Conservation (phyloP, 768 basidiomycete species). For the Boletus speciosus region DNA sequence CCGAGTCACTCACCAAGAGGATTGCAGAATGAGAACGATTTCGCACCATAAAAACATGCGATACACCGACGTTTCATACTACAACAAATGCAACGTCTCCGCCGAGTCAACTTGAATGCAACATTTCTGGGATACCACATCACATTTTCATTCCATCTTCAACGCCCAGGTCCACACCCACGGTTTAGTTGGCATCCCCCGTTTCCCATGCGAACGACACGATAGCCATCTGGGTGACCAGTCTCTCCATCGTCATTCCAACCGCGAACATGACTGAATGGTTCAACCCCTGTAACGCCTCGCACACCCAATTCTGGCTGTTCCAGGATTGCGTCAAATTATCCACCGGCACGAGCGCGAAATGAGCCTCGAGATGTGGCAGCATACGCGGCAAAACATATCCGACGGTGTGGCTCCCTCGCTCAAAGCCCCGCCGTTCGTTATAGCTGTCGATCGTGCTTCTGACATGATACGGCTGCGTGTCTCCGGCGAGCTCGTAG, state of each 20-base stretch:
- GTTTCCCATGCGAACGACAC: conserved; percentile 3
- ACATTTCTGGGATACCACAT: too few relatives aligned
- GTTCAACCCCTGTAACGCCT: conserved; percentile 5
- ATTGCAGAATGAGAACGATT: not conserved
- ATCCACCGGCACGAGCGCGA: not conserved
- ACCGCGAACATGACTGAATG: conserved; percentile 1
- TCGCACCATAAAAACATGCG: not conserved
- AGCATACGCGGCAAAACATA: conserved; percentile 4
- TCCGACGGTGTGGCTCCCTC: conserved; percentile 11
- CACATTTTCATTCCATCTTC: not conserved
- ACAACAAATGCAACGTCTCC: not conserved
- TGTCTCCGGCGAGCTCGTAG: conserved; percentile 4
- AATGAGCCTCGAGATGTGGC: conserved; percentile 3
- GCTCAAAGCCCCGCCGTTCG: not conserved
- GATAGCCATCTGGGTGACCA: conserved; percentile 6
- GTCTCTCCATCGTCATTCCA: not conserved
- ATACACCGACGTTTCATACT: not conserved
- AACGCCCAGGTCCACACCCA: not conserved
- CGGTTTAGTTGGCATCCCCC: not conserved
- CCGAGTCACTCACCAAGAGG: not conserved
- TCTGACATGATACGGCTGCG: not conserved
- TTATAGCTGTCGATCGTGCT: not conserved
- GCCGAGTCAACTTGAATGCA: too few relatives aligned
- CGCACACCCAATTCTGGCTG: conserved; percentile 4
- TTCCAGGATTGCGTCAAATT: not conserved